Evolutionary conservation across 23 red algal species (phyloP).

Genomic region (Gracilaria vermiculophylla): DNA sequence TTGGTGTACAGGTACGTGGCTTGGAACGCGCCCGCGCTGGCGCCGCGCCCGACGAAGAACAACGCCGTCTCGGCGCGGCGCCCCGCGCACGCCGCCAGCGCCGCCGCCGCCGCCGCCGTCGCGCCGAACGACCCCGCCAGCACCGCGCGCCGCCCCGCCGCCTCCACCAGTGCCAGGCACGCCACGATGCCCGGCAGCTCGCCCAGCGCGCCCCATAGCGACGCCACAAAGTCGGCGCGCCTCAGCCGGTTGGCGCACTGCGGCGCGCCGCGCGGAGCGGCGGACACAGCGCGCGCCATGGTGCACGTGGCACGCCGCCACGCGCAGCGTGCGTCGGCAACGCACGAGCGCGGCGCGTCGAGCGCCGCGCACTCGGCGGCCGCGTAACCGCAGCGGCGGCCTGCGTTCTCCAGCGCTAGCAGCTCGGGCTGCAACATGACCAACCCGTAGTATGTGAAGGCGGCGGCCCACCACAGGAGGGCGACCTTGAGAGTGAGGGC

Average conservation of each 20-base stretch:
- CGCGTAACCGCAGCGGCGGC: constrained; percentile 15
- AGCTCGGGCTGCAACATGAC: constrained; percentile 62
- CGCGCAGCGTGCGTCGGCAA: not conserved
- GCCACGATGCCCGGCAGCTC: constrained; percentile 61
- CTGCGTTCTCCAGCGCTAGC: constrained; percentile 29
- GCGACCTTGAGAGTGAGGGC: constrained; percentile 3
- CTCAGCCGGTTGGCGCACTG: not conserved
- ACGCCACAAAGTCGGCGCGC: constrained; percentile 17
- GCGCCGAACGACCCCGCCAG: constrained; percentile 17
- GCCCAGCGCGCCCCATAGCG: constrained; percentile 29
- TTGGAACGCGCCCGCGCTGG: constrained; percentile 45
- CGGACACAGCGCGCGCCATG: not conserved
- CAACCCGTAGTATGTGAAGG: constrained; percentile 49
- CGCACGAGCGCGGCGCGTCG: not conserved
- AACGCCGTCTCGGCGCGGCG: not conserved
- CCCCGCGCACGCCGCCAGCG: not conserved
- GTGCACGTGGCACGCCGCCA: not conserved
- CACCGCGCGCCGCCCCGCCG: constrained; percentile 41
- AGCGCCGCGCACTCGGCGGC: not conserved
- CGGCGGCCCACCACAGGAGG: constrained; percentile 43
- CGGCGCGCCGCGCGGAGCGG: not conserved
- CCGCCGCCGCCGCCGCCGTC: not conserved
- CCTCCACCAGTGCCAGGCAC: not conserved
- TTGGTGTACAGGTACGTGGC: constrained; percentile 56
- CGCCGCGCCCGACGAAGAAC: constrained; percentile 56